Evolutionary conservation across 164 flowering plant species (phyloP), one percentile per base, ranked within the genome.

Genomic region (Umbilicus rupestris): DNA sequence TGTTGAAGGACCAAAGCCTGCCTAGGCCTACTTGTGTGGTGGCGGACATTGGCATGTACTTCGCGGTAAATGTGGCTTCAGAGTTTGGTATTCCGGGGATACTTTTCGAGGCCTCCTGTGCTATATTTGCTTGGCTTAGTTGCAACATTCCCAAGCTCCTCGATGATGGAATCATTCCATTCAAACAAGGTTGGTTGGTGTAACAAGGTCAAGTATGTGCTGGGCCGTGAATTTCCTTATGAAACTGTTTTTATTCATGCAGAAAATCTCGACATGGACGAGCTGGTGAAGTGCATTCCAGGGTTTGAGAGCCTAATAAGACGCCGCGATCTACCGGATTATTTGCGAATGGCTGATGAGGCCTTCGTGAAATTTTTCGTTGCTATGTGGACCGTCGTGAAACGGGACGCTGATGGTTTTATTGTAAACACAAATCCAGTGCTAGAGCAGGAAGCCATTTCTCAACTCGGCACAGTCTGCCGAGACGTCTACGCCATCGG

Each of bases 281-380:
- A 55, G 60, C 60, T 55, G 11, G 60, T 55, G 60, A 55, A 55
- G 29, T 55, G 60, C 60, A 55, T 55, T 14, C 30, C 60, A 55
- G 60, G 60, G 19, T 55, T 55, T 12, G 60, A 55, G 12, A 55
- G 19, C 60, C 35, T 55, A 12, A 55, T 55, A 2, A 26, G 60
- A 55, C 60, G 60, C 0, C 60, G 60, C 7, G 60, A 55, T 55
- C 30, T 55, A 28, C 60, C 60, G 0, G 60, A 55, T 28, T 55
- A 55, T 24, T 8, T 55, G 22, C 31, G 35, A 55, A 28, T 55
- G 60, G 60, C 60, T 28, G 60, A 55, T 28, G 33, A 55, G 60
- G 60, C 31, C 14, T 55, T 55, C 28, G 60, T 55, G 19, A 55
- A 55, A 55, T 55, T 55, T 19, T 55, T 55, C 29, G 60, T 55